A percentile compares a stretch with the other conserved stretches of the same genome.
Evolutionary conservation across 2,329 filamentous ascomycete genomes (phyloP).

Genomic region (Fusarium sp.): DNA sequence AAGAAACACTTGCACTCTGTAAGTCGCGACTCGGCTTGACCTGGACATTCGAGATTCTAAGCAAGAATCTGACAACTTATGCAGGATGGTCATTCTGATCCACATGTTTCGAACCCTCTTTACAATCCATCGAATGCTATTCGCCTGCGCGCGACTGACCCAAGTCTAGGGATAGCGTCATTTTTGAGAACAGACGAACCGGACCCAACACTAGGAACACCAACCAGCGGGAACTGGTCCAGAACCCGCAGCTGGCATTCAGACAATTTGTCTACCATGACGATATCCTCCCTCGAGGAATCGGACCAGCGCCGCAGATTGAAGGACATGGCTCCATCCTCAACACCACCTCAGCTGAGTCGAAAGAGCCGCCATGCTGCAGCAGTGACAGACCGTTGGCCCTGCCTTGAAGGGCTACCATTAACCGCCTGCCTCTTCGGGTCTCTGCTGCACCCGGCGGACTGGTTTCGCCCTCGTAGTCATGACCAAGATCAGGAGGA

Average conservation of each 20-base stretch:
- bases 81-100: neutral
- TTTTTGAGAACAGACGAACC: neutral
- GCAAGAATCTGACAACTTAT: neutral
- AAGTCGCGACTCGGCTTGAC: neutral
- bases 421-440: slow-evolving; percentile 22
- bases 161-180: neutral
- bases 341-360: slow-evolving; percentile 10
- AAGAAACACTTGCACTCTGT: neutral
- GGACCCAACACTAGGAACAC: neutral
- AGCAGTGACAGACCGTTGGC: slow-evolving; percentile 6
- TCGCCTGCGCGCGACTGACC: neutral
- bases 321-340: slow-evolving; percentile 30
- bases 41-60: neutral
- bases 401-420: neutral
- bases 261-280: slow-evolving; percentile 9
- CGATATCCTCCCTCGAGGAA: slow-evolving; percentile 7
- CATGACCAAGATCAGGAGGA: slow-evolving; percentile 23
- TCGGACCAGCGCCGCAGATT: slow-evolving; percentile 16
- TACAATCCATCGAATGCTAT: neutral
- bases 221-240: neutral
- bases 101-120: slow-evolving; percentile 1
- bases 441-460: slow-evolving; percentile 25
- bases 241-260: neutral
- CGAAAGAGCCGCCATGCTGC: neutral
- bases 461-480: slow-evolving; percentile 24